A percentile compares a stretch with the other conserved stretches of the same genome.
phyloP scores from a whole-genome alignment of 306 rosid genomes.

The Dalbergia oliveri region DNA sequence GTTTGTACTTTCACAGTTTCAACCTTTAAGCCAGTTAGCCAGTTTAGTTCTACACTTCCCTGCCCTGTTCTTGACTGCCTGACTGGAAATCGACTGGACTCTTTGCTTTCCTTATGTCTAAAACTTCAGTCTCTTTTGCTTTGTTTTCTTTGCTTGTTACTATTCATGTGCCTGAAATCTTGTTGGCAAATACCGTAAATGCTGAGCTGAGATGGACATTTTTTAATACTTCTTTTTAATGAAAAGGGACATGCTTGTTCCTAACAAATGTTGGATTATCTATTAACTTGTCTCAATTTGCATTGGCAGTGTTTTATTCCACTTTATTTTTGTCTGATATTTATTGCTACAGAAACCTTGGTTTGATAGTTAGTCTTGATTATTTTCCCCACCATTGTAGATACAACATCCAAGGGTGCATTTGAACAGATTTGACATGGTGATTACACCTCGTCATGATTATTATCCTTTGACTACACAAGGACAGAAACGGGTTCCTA shows the following conservation, averaged over 20 bases:
- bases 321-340: conserved; percentile 19
- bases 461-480: conserved; percentile 85
- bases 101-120: conserved; percentile 14
- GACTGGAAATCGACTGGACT: not conserved
- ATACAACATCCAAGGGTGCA: conserved; percentile 85
- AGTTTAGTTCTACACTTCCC: conserved; percentile 2
- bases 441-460: conserved; percentile 90
- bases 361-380: conserved; percentile 38
- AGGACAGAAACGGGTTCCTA: conserved; percentile 83
- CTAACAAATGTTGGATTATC: conserved; percentile 14
- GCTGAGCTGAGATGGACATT: not conserved
- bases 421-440: conserved; percentile 88
- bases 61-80: conserved; percentile 15
- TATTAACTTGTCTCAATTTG: conserved; percentile 7
- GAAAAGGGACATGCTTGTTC: not conserved
- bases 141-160: conserved; percentile 3
- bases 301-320: conserved; percentile 9
- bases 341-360: conserved; percentile 16
- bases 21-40: not conserved
- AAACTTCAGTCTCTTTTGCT: not conserved
- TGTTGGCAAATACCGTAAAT: not conserved
- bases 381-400: conserved; percentile 31
- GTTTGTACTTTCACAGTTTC: not conserved
- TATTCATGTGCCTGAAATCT: conserved; percentile 3
- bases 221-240: conserved; percentile 1